Evolutionary conservation across 73 alveolate genomes (phyloP).

Genomic region (Tetrahymena thermophila): DNA sequence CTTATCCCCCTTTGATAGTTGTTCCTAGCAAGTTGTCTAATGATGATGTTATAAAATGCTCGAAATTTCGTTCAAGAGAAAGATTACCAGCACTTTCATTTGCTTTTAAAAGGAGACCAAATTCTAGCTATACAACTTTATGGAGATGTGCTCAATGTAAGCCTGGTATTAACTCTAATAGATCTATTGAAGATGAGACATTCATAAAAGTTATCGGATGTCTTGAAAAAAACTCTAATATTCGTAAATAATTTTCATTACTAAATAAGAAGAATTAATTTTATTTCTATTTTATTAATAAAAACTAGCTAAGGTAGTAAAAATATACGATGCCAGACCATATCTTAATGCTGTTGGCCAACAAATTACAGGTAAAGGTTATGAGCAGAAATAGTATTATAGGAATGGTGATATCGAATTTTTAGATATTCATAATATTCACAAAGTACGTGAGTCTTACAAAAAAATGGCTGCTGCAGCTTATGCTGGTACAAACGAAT

Average conservation of each 20-base stretch:
- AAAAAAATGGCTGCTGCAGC: slow-evolving; percentile 30
- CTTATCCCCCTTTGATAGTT: slow-evolving; percentile 23
- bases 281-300: too few species aligned
- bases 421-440: slow-evolving; percentile 92
- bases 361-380: slow-evolving; percentile 90
- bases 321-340: slow-evolving; percentile 85
- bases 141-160: slow-evolving; percentile 43
- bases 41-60: slow-evolving; percentile 3
- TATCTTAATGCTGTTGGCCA: slow-evolving; percentile 86
- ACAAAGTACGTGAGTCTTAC: slow-evolving; percentile 85
- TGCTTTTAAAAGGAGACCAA: slow-evolving; percentile 8
- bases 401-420: slow-evolving; percentile 71
- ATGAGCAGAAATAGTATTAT: slow-evolving; percentile 75
- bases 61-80: slow-evolving; percentile 41
- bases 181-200: slow-evolving; percentile 38
- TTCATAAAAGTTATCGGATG: slow-evolving; percentile 4
- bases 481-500: slow-evolving; percentile 8
- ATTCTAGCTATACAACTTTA: neutral
- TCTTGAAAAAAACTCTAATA: neutral
- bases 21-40: slow-evolving; percentile 27
- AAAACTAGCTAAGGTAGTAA: neutral
- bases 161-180: slow-evolving; percentile 23
- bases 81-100: slow-evolving; percentile 30
- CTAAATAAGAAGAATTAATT: neutral
- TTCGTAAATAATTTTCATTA: neutral